A percentile compares a stretch with the other conserved stretches of the same genome.
These are phyloP conservation scores for Colletotrichum orbiculare DNA, from an alignment of 2,329 filamentous ascomycete species.

Conservation along the genomic window DNA sequence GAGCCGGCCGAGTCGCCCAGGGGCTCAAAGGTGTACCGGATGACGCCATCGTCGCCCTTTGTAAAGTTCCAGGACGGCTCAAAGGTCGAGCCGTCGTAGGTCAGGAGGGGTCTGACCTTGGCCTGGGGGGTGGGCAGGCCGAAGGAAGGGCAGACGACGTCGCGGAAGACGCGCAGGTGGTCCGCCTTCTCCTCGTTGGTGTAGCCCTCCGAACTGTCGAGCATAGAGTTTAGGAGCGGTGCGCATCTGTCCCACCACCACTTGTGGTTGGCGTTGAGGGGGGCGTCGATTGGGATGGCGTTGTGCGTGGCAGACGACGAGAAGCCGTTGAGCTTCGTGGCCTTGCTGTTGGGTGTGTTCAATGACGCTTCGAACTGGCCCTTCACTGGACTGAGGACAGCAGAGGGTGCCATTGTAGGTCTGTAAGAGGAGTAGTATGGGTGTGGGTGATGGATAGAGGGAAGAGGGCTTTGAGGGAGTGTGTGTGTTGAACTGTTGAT, in stretches of 20 bases:
- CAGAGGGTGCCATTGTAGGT: conserved; percentile 15
- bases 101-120: conserved; percentile 20
- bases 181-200: conserved; percentile 26
- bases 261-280: conserved; percentile 15
- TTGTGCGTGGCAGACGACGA: neutral
- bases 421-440: neutral
- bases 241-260: conserved; percentile 32
- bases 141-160: conserved; percentile 32
- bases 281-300: conserved; percentile 14
- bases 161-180: conserved; percentile 32
- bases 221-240: conserved; percentile 16
- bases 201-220: conserved; percentile 25
- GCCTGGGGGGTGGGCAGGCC: conserved; percentile 21
- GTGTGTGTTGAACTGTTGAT: no score
- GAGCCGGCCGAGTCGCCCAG: conserved; percentile 23
- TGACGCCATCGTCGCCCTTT: conserved; percentile 15
- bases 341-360: neutral
- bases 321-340: neutral
- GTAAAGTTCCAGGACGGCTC: conserved; percentile 32
- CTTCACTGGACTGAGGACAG: neutral
- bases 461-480: no score
- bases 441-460: no score
- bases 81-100: conserved; percentile 29
- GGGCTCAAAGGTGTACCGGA: conserved; percentile 28
- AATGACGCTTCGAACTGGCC: neutral